A percentile compares a stretch with the other conserved stretches of the same genome.
Conservation (phyloP, 441 rosid genomes). For the Flueggea neowawraea region DNA sequence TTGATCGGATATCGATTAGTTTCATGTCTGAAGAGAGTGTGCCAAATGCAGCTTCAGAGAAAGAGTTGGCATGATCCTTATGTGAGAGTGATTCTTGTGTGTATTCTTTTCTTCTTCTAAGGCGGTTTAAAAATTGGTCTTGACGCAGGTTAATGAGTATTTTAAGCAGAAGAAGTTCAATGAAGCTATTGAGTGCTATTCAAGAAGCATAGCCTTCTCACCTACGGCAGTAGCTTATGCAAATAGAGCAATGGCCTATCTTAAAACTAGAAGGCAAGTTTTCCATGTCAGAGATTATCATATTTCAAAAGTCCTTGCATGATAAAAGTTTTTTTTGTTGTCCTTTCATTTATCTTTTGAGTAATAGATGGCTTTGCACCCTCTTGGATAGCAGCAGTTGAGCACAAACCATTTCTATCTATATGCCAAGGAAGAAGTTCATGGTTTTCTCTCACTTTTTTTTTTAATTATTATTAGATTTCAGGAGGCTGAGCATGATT, state of each 20-base stretch:
- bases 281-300: background rate
- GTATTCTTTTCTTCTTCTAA: background rate
- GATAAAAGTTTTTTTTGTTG: background rate
- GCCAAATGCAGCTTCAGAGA: constrained; percentile 80
- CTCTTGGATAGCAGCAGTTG: background rate
- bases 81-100: background rate
- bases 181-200: constrained; percentile 87
- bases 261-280: constrained; percentile 69
- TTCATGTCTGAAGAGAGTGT: constrained; percentile 34
- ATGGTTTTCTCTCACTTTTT: background rate
- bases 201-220: constrained; percentile 83
- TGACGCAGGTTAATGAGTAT: constrained; percentile 72
- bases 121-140: constrained; percentile 2
- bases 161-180: constrained; percentile 85
- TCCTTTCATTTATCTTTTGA: no score
- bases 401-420: no score
- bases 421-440: no score
- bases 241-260: constrained; percentile 94
- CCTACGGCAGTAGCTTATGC: constrained; percentile 91
- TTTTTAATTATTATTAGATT: constrained; percentile 52
- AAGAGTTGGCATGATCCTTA: constrained; percentile 54
- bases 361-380: no score
- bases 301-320: background rate
- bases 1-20: constrained; percentile 37
- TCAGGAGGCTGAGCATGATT: constrained; percentile 84